Base-by-base conservation (phyloP, 202 grass and related monocot genomes). In the Setaria italica region DNA sequence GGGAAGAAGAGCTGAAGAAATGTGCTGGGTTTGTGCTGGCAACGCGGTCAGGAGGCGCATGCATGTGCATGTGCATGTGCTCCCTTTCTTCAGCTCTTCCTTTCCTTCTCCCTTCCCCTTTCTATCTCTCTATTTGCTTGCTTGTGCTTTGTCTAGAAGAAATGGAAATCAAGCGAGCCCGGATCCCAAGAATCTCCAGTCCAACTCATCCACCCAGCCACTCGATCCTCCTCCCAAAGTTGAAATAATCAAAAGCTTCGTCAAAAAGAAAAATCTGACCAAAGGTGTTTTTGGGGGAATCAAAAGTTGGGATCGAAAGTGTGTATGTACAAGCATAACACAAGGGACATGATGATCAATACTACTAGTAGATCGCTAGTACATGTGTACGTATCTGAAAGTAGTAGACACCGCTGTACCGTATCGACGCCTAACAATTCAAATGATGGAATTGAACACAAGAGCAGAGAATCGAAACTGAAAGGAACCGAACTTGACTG, bases 131-230 rank as follows among this genome's bases (percentile, higher is more conserved):
- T 6, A 41, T 54, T 16, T 63, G 72, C 33, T 77, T 87, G 51
- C 20, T 63, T 72, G 25, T 64, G 14, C 3, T 62, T 67, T 74
- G 39, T 53, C 14, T 11, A 43, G 11, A 70, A 71, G 46, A 50
- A 67, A 46, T 41, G 9, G 9, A 62, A 77, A 39, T 34, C 3
- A 69, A 49, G 4, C 13, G 55, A 49, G 3, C 30, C 48, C 72
- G 29, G 41, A 87, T 82, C 72, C 72, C 72, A 33, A 71, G 86
- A 83, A 88, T 54, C 72, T 71, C 79, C 72, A 46, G 11, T 71
- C 79, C 72, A 46, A 16, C 63, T 70, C 60, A 41, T 62, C 43
- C 41, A 48, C 17, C 57, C 15, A 57, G 25, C 10, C 16, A 25
- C 25, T 25, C 25, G 25, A 25, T 3, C 0, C 11, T 25, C 8